Evolutionary conservation across 352 stramenopile species (phyloP).

Genomic region (Pythium phragmitis): DNA sequence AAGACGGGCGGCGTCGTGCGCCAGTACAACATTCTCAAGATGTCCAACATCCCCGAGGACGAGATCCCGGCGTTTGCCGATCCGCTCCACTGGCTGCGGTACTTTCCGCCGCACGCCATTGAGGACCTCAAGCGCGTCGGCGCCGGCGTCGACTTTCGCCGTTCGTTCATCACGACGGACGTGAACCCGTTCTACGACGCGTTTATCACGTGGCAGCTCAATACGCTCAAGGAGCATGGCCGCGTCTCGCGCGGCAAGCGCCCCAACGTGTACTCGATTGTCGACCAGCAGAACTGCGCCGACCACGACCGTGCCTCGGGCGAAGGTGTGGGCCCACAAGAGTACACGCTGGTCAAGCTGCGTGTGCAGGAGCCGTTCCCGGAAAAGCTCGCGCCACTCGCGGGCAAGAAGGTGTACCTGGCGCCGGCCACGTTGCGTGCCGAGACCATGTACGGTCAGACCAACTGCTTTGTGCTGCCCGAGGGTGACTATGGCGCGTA

Average conservation of each 20-base stretch:
- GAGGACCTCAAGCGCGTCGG: constrained; percentile 98
- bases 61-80: constrained; percentile 98
- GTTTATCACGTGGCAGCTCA: constrained; percentile 99
- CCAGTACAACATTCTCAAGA: constrained; percentile 99
- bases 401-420: constrained; percentile 94
- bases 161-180: constrained; percentile 99
- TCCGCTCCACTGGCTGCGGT: constrained; percentile 97
- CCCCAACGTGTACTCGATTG: constrained; percentile 97
- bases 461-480: constrained; percentile 99
- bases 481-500: constrained; percentile 98
- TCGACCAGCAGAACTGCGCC: constrained; percentile 98
- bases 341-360: constrained; percentile 99
- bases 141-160: constrained; percentile 96
- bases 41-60: constrained; percentile 87
- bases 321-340: constrained; percentile 98
- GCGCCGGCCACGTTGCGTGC: constrained; percentile 98
- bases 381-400: constrained; percentile 71
- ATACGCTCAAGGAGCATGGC: constrained; percentile 92
- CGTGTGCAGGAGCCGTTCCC: constrained; percentile 83
- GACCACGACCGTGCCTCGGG: constrained; percentile 98
- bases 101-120: constrained; percentile 97
- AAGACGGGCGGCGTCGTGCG: constrained; percentile 97
- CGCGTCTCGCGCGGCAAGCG: constrained; percentile 94
- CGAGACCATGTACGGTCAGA: constrained; percentile 99
- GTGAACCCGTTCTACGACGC: constrained; percentile 99